Evolutionary conservation across 1,139 yeast species (phyloP), one percentile per base, ranked within the genome.

Genomic region (Diutina siamensis): DNA sequence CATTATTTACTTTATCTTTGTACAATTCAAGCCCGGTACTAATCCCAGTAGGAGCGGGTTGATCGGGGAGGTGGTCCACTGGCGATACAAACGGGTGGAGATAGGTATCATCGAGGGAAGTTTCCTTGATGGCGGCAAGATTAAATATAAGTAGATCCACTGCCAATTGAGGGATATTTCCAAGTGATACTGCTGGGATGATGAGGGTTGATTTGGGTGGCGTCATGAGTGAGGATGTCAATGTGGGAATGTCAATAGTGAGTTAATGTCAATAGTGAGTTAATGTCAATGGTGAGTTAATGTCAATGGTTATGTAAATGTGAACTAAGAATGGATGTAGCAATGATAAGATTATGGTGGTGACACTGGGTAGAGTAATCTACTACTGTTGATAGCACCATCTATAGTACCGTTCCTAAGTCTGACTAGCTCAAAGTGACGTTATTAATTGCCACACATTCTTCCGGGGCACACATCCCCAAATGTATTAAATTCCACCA

Each of bases 1-100:
- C 36, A 1, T 72, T 66, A 38, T 60, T 54, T 1, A 55, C 50
- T 1, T 58, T 54, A 51, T 67, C 65, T 50, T 67, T 62, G 54
- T 73, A 80, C 1, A 82, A 70, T 53, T 87, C 95, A 22, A 83
- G 58, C 0, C 83, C 77, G 2, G 83, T 74, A 4, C 81, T 61
- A 42, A 82, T 59, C 3, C 80, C 78, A n/a, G 44, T 46, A 34
- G 55, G 48, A 49, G 50, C 12, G 40, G 9, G 46, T 47, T 31
- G 32, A 8, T 31, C 44, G 7, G 51, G 54, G 2, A 60, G 61
- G 44, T 64, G 61, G 58, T 88, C 96, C 12, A 75, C 63, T 1
- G 97, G 94, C 0, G 95, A 84, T 0, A 81, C 80, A 63, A 89
- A 87, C 2, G 98, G 96, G 55, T 84, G 85, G 21, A 88, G 61